Conservation (phyloP, 352 stramenopile species). For the Pythium phragmitis region DNA sequence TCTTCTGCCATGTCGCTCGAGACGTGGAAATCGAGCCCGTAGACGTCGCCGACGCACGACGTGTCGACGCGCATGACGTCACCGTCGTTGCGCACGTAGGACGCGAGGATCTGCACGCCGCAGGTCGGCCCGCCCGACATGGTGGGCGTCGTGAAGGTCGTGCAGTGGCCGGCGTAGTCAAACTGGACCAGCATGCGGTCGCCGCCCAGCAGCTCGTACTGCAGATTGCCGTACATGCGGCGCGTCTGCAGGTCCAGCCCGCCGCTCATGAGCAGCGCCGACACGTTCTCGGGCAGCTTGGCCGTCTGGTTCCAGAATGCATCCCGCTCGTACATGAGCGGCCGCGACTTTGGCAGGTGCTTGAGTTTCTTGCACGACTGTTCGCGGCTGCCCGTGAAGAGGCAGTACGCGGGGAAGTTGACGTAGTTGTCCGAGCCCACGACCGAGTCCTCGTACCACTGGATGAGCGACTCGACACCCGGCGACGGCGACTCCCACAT, state of each 20-base stretch:
- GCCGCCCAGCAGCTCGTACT: constrained; percentile 26
- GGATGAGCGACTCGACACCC: constrained; percentile 28
- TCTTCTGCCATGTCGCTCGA: constrained; percentile 29
- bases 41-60: constrained; percentile 59
- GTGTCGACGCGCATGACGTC: constrained; percentile 62
- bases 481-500: constrained; percentile 22
- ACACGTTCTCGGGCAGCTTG: constrained; percentile 21
- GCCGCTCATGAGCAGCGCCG: constrained; percentile 29
- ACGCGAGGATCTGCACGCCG: constrained; percentile 64
- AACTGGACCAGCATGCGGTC: constrained; percentile 26
- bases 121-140: constrained; percentile 45
- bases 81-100: constrained; percentile 60
- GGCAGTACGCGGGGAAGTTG: constrained; percentile 51
- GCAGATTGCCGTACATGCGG: constrained; percentile 25
- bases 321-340: constrained; percentile 30
- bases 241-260: constrained; percentile 31
- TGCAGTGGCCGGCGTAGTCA: constrained; percentile 32
- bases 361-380: constrained; percentile 37
- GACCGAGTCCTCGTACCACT: constrained; percentile 56
- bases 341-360: constrained; percentile 5
- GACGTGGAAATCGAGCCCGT: constrained; percentile 44
- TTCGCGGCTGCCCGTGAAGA: constrained; percentile 67
- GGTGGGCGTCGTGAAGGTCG: constrained; percentile 71
- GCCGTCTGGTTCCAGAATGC: constrained; percentile 18
- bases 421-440: constrained; percentile 71